Percentiles rank a stretch among this genome's conserved stretches.
Conservation (phyloP, 495 filamentous ascomycete species). For the Penicillium daleae region DNA sequence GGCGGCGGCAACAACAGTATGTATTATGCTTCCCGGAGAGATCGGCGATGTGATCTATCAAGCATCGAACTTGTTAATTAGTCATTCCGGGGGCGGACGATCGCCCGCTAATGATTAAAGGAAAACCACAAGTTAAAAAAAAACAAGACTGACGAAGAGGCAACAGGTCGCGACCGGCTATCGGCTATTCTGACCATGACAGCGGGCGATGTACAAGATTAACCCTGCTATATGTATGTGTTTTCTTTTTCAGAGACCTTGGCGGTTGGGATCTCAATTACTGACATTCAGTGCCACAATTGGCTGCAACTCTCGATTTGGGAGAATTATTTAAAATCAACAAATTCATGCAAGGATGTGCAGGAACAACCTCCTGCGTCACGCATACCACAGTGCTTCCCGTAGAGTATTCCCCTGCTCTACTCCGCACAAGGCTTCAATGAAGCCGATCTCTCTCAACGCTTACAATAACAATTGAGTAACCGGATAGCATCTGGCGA, state of each 20-base stretch:
- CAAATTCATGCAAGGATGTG: slow-evolving; percentile 14
- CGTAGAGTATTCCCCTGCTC: slow-evolving; percentile 1
- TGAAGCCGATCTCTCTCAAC: slow-evolving; percentile 7
- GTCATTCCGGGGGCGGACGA: not conserved
- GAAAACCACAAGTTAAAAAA: not conserved
- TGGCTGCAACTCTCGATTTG: not conserved
- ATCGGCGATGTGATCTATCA: slow-evolving; percentile 15
- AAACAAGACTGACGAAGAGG: not conserved
- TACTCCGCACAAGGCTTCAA: not conserved
- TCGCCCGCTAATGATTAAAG: not conserved
- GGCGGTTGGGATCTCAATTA: not conserved
- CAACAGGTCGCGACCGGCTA: not conserved
- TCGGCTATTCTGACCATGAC: not conserved
- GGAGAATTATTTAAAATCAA: slow-evolving; percentile 11
- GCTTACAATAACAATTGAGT: slow-evolving; percentile 5
- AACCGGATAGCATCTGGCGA: not conserved
- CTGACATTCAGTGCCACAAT: not conserved
- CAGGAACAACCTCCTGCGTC: slow-evolving; percentile 13
- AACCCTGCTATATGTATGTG: not conserved
- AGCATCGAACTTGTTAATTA: not conserved
- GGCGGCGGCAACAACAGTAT: not conserved
- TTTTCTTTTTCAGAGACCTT: not conserved
- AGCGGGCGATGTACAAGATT: not conserved
- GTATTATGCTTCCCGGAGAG: not conserved
- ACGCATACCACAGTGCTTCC: slow-evolving; percentile 4